phyloP scores from a whole-genome alignment of 306 rosid genomes.

The Trifolium dubium region DNA sequence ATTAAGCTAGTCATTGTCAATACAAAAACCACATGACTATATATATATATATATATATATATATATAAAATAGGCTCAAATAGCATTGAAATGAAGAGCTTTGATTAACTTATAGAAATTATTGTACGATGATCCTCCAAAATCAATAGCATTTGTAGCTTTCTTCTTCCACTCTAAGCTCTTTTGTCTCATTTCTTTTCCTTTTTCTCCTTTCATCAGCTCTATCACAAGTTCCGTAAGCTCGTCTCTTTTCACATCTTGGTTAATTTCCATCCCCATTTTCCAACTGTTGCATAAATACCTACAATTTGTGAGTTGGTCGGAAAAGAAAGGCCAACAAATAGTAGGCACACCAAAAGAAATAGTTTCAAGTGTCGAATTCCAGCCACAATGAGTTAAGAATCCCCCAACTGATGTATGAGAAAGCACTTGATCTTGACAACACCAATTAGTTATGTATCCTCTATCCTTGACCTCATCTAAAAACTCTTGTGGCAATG shows the following conservation, averaged over 20 bases:
- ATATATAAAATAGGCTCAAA: not conserved
- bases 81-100: not conserved
- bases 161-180: constrained; percentile 18
- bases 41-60: too few relatives aligned
- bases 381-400: constrained; percentile 35
- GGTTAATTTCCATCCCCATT: constrained; percentile 20
- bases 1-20: too few relatives aligned
- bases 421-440: constrained; percentile 6
- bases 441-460: constrained; percentile 28
- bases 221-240: not conserved
- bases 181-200: constrained; percentile 1
- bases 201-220: constrained; percentile 13
- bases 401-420: constrained; percentile 7
- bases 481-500: constrained; percentile 14
- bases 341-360: constrained; percentile 26
- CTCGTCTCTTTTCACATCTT: constrained; percentile 28
- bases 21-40: too few relatives aligned
- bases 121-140: constrained; percentile 14
- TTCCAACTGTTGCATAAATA: constrained; percentile 3
- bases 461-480: constrained; percentile 29
- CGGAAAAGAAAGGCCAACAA: constrained; percentile 40
- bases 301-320: constrained; percentile 18
- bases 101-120: not conserved
- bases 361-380: constrained; percentile 24
- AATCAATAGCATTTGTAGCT: not conserved